Percentiles rank a stretch among this genome's conserved stretches.
Conservation (phyloP, 2,329 filamentous ascomycete species). For the Aspergillus texensis region DNA sequence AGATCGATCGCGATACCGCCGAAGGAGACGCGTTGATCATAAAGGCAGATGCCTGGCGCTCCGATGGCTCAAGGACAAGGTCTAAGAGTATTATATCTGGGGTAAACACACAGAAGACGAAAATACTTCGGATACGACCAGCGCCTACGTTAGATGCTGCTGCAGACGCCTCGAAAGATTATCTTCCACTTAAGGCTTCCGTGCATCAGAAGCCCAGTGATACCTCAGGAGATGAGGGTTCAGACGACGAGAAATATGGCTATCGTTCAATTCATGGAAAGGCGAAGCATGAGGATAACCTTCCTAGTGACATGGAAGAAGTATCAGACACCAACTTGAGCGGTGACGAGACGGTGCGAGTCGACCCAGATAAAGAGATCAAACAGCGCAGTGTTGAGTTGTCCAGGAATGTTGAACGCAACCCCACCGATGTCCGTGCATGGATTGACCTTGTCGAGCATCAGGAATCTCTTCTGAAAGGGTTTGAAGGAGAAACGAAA, state of each 20-base stretch:
- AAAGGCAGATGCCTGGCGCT: slow-evolving; percentile 34
- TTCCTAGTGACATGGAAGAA: slow-evolving; percentile 52
- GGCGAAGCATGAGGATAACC: slow-evolving; percentile 51
- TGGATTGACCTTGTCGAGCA: slow-evolving; percentile 82
- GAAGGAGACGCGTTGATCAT: slow-evolving; percentile 43
- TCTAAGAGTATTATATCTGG: slow-evolving; percentile 44
- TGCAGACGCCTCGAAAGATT: slow-evolving; percentile 33
- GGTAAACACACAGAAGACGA: slow-evolving; percentile 22
- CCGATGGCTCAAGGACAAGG: slow-evolving; percentile 50
- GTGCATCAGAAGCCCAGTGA: slow-evolving; percentile 46
- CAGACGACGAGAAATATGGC: slow-evolving; percentile 55
- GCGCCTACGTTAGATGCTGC: slow-evolving; percentile 19
- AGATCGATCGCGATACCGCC: slow-evolving; percentile 67
- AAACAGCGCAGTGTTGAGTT: slow-evolving; percentile 56
- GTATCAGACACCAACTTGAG: slow-evolving; percentile 52
- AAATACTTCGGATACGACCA: slow-evolving; percentile 31
- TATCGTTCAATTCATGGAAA: slow-evolving; percentile 70
- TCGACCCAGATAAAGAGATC: slow-evolving; percentile 49
- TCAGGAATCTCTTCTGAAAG: slow-evolving; percentile 69
- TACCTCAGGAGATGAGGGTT: slow-evolving; percentile 32
- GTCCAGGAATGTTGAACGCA: slow-evolving; percentile 63
- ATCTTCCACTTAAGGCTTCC: slow-evolving; percentile 31
- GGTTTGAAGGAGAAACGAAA: slow-evolving; percentile 37
- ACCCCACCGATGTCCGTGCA: slow-evolving; percentile 67
- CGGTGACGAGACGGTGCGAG: slow-evolving; percentile 41